phyloP scores from a whole-genome alignment of 495 filamentous ascomycete species.

The Aspergillus cavernicola region DNA sequence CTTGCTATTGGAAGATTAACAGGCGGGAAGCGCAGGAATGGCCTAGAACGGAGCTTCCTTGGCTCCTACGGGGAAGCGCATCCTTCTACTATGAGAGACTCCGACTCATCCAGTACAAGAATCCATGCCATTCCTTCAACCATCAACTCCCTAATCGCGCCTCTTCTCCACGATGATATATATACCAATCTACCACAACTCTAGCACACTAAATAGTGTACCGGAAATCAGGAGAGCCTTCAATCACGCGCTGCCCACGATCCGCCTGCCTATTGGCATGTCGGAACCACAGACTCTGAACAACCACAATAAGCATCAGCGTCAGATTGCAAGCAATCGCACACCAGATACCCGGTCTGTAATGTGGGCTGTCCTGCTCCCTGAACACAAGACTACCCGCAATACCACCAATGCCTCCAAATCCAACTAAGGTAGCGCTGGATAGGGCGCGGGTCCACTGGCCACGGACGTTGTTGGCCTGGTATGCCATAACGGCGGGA shows the following conservation, averaged over 20 bases:
- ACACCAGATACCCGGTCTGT: conserved; percentile 52
- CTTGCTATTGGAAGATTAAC: too few species aligned
- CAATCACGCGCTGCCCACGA: conserved; percentile 35
- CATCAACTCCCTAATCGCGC: too few species aligned
- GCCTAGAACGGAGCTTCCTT: too few species aligned
- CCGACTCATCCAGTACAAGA: too few species aligned
- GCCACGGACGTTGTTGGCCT: conserved; percentile 63
- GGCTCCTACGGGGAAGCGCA: too few species aligned
- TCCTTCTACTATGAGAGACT: too few species aligned
- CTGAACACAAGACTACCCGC: conserved; percentile 55
- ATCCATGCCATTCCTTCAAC: too few species aligned
- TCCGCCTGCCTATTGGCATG: conserved; percentile 35
- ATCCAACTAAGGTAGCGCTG: conserved; percentile 51
- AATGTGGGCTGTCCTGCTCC: conserved; percentile 52
- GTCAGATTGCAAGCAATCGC: conserved; percentile 45
- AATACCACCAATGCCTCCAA: conserved; percentile 60
- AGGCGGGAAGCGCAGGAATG: too few species aligned
- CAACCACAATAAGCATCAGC: conserved; percentile 34
- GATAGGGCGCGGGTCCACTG: conserved; percentile 64
- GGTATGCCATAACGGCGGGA: conserved; percentile 55
- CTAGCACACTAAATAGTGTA: conserved; percentile 35
- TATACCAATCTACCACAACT: too few species aligned
- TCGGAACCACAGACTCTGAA: conserved; percentile 34
- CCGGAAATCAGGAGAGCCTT: conserved; percentile 31
- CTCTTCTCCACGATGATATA: too few species aligned